Conservation (phyloP, 768 basidiomycete genomes). For the Leccinum obscurum region DNA sequence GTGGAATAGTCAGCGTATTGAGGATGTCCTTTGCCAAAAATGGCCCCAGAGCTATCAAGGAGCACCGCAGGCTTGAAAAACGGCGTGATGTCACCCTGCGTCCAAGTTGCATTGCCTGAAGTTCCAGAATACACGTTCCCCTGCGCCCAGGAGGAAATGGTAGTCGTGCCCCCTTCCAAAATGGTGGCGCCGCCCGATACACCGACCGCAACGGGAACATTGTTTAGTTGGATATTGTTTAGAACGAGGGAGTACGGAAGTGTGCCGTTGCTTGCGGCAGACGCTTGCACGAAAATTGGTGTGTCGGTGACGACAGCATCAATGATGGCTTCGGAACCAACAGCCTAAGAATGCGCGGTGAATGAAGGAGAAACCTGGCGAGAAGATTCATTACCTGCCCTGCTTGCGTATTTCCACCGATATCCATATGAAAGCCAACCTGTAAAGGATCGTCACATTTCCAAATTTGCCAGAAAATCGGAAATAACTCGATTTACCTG, state of each 20-base stretch:
- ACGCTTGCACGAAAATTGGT: slow-evolving; percentile 42
- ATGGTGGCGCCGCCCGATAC: slow-evolving; percentile 31
- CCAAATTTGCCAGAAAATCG: not conserved
- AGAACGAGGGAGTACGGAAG: slow-evolving; percentile 38
- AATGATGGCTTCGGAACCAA: slow-evolving; percentile 45
- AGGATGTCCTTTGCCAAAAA: slow-evolving; percentile 63
- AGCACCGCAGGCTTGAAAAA: slow-evolving; percentile 54
- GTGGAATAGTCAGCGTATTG: slow-evolving; percentile 63
- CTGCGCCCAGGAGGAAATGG: slow-evolving; percentile 63
- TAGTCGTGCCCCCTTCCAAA: slow-evolving; percentile 37
- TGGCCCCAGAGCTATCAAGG: slow-evolving; percentile 55
- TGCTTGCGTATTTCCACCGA: slow-evolving; percentile 36
- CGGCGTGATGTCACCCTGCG: slow-evolving; percentile 46
- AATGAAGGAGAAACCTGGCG: not conserved
- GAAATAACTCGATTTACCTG: slow-evolving; percentile 5
- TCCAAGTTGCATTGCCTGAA: slow-evolving; percentile 43
- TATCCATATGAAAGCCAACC: slow-evolving; percentile 47
- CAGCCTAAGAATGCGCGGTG: slow-evolving; percentile 30
- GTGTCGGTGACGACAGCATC: slow-evolving; percentile 49
- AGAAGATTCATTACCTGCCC: slow-evolving; percentile 31
- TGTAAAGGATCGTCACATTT: not conserved
- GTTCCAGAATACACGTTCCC: slow-evolving; percentile 68
- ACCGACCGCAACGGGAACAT: slow-evolving; percentile 37
- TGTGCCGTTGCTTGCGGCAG: slow-evolving; percentile 27
- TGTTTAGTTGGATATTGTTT: slow-evolving; percentile 35